Evolutionary conservation across 495 filamentous ascomycete species (phyloP).

Genomic region (Neurospora sp.): DNA sequence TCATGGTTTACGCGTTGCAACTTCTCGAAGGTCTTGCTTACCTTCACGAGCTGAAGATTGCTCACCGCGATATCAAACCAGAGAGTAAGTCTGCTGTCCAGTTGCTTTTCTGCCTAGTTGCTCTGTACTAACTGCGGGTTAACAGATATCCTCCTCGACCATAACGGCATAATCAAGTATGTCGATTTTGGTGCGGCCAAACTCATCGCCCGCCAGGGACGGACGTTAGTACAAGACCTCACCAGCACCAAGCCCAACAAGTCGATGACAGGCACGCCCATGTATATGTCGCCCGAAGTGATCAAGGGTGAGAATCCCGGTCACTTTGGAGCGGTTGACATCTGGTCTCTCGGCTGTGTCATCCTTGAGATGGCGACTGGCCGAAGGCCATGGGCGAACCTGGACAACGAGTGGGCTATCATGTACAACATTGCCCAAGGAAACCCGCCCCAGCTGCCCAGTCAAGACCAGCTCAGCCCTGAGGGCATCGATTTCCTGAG

Average conservation of each 20-base stretch:
- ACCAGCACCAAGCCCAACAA: conserved; percentile 62
- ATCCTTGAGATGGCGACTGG: conserved; percentile 97
- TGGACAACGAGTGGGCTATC: conserved; percentile 99
- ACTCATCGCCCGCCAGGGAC: conserved; percentile 89
- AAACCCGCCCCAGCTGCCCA: conserved; percentile 77
- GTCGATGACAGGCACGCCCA: conserved; percentile 94
- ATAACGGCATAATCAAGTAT: conserved; percentile 97
- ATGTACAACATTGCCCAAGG: conserved; percentile 99
- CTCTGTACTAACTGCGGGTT: conserved; percentile 9
- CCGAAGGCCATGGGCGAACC: conserved; percentile 86
- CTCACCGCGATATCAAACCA: conserved; percentile 97
- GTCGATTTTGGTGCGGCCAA: conserved; percentile 98
- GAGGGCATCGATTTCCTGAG: conserved; percentile 80
- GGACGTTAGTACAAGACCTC: conserved; percentile 61
- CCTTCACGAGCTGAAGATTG: conserved; percentile 78
- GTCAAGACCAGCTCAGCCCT: conserved; percentile 71
- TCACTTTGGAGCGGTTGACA: conserved; percentile 80
- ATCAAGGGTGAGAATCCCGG: conserved; percentile 75
- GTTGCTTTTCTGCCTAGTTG: background rate
- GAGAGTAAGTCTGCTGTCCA: conserved; percentile 56
- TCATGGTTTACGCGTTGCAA: conserved; percentile 95
- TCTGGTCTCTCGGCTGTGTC: conserved; percentile 96
- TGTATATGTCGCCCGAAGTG: conserved; percentile 99
- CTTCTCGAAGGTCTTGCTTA: conserved; percentile 94
- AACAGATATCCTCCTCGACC: conserved; percentile 87